Conservation (phyloP, 176 grass and related monocot genomes). For the Avena sativa region DNA sequence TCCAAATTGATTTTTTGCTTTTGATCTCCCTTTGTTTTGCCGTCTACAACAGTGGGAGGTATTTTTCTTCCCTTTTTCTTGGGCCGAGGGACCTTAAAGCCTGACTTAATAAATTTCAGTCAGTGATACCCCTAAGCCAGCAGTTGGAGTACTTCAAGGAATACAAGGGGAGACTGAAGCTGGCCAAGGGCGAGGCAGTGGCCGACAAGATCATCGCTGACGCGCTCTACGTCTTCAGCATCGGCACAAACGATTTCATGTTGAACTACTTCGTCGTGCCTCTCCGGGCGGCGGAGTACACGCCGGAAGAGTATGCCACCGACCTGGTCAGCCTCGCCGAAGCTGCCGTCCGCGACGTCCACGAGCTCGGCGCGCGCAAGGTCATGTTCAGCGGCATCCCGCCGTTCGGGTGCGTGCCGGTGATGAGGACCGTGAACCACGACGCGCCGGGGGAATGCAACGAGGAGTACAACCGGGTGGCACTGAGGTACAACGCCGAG, state of each 20-base stretch:
- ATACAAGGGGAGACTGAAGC: constrained; percentile 48
- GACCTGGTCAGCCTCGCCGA: constrained; percentile 52
- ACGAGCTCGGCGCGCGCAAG: constrained; percentile 61
- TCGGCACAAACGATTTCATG: constrained; percentile 79
- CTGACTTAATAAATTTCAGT: constrained; percentile 27
- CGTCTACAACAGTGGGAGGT: too few relatives aligned
- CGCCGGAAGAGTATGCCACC: constrained; percentile 42
- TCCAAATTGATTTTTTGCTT: too few relatives aligned
- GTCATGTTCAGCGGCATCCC: constrained; percentile 46
- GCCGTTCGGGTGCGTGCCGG: constrained; percentile 67
- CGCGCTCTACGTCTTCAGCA: constrained; percentile 59
- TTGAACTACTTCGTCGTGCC: constrained; percentile 52
- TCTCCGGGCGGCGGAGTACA: constrained; percentile 40
- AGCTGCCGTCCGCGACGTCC: constrained; percentile 32
- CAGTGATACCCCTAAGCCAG: constrained; percentile 52
- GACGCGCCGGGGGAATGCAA: constrained; percentile 44
- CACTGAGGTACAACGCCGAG: constrained; percentile 45
- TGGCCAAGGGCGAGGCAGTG: constrained; percentile 22
- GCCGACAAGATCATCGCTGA: constrained; percentile 48
- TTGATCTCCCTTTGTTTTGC: too few relatives aligned
- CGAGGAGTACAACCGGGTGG: constrained; percentile 60
- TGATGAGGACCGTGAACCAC: constrained; percentile 35
- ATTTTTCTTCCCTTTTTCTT: too few relatives aligned
- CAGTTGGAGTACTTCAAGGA: constrained; percentile 69
- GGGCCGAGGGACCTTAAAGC: too few relatives aligned